phyloP scores from a whole-genome alignment of 1,139 yeast species.

The Yamadazyma dushanensis region DNA sequence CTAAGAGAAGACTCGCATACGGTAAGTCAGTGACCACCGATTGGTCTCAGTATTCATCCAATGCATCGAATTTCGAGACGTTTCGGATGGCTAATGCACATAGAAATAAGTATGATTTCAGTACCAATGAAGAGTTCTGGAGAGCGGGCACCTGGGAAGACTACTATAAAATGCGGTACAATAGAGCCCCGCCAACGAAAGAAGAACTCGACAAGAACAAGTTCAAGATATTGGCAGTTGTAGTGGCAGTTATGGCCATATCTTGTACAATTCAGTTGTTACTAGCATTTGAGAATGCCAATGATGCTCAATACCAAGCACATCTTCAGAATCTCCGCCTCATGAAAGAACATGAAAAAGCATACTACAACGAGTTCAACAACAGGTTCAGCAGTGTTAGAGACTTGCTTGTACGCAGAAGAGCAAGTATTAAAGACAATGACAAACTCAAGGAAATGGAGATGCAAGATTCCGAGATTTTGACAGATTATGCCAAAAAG shows the following conservation, averaged over 20 bases:
- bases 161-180: constrained; percentile 44
- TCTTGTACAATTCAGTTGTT: constrained; percentile 46
- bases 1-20: constrained; percentile 41
- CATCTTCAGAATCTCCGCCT: constrained; percentile 44
- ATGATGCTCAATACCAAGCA: constrained; percentile 29
- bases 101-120: constrained; percentile 30
- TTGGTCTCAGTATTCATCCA: constrained; percentile 28
- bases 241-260: constrained; percentile 40
- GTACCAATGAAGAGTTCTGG: constrained; percentile 53
- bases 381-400: constrained; percentile 42
- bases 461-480: constrained; percentile 29
- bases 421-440: constrained; percentile 32
- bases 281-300: constrained; percentile 39
- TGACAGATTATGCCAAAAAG: constrained; percentile 34
- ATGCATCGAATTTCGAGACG: constrained; percentile 43
- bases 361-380: constrained; percentile 43
- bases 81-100: constrained; percentile 44
- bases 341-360: constrained; percentile 41
- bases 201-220: constrained; percentile 49
- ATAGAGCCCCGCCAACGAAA: constrained; percentile 38
- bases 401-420: constrained; percentile 61
- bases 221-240: constrained; percentile 43
- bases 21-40: constrained; percentile 25
- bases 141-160: constrained; percentile 78
- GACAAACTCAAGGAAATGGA: constrained; percentile 19